These are phyloP conservation scores for Chlorella variabilis DNA, from an alignment of 163 green algal genomes.

Conservation along the genomic window DNA sequence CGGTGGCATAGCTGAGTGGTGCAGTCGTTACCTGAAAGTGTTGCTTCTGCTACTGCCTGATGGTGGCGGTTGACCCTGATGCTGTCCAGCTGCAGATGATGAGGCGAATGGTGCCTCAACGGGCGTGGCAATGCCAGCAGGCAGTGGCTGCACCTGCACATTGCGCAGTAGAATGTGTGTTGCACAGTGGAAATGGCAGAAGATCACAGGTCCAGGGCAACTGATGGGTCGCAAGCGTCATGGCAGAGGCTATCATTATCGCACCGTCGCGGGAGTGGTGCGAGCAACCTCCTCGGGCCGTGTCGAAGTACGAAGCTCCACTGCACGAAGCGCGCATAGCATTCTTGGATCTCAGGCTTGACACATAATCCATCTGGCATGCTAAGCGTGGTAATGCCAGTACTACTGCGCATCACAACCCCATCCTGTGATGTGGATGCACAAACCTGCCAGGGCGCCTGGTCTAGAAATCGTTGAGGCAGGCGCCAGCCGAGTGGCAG, in stretches of 20 bases:
- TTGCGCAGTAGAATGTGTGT: not conserved
- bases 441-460: slow-evolving; percentile 15
- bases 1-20: not conserved
- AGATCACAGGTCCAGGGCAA: too few relatives aligned
- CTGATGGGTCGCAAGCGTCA: too few relatives aligned
- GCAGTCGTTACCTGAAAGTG: not conserved
- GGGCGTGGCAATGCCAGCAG: too few relatives aligned
- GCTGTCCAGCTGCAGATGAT: not conserved
- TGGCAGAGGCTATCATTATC: too few relatives aligned
- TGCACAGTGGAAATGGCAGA: too few relatives aligned
- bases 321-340: not conserved
- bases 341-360: too few relatives aligned
- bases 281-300: not conserved
- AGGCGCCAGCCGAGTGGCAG: not conserved
- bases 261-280: not conserved
- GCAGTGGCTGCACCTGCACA: not conserved
- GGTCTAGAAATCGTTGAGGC: not conserved
- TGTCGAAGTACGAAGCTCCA: slow-evolving; percentile 18
- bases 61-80: not conserved
- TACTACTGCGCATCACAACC: too few relatives aligned
- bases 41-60: not conserved
- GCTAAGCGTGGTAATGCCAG: too few relatives aligned
- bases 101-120: not conserved
- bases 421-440: not conserved
- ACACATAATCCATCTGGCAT: too few relatives aligned